phyloP scores from a whole-genome alignment of 2,329 filamentous ascomycete species.

The Elsinoe fawcettii region DNA sequence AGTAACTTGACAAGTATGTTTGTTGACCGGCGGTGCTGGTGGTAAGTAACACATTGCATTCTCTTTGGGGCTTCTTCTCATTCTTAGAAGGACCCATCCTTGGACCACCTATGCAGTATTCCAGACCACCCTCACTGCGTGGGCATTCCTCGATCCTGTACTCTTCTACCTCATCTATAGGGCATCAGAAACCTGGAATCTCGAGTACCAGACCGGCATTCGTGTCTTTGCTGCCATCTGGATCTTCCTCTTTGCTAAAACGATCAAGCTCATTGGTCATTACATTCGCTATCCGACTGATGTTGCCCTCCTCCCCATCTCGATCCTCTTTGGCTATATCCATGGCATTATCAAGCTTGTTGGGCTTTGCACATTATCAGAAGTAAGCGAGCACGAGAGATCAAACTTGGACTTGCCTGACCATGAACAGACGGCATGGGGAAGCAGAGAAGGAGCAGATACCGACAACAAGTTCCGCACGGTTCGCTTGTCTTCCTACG shows the following conservation, averaged over 20 bases:
- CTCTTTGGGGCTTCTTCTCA: constrained; percentile 3
- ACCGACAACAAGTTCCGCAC: constrained; percentile 68
- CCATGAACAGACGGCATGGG: constrained; percentile 73
- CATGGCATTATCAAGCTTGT: constrained; percentile 90
- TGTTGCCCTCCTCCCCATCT: constrained; percentile 71
- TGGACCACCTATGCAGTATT: constrained; percentile 94
- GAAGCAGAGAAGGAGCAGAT: constrained; percentile 86
- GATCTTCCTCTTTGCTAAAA: constrained; percentile 76
- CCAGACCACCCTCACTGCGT: constrained; percentile 83
- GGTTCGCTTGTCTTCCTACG: constrained; percentile 34
- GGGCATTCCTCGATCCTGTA: constrained; percentile 73
- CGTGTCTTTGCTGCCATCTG: constrained; percentile 56
- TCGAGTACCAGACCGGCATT: constrained; percentile 41
- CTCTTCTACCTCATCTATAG: constrained; percentile 62
- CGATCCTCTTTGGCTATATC: constrained; percentile 83
- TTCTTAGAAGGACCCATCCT: constrained; percentile 63
- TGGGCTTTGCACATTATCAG: constrained; percentile 62
- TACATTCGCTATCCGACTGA: constrained; percentile 79
- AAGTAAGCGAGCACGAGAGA: constrained; percentile 44
- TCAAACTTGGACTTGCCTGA: constrained; percentile 1
- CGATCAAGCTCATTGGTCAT: constrained; percentile 81
- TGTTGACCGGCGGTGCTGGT: constrained; percentile 74
- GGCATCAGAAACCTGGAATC: constrained; percentile 48
- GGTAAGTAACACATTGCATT: constrained; percentile 51
- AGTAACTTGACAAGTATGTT: constrained; percentile 90